phyloP scores from a whole-genome alignment of 2,329 filamentous ascomycete genomes.

The Ilyonectria mors-panacis region DNA sequence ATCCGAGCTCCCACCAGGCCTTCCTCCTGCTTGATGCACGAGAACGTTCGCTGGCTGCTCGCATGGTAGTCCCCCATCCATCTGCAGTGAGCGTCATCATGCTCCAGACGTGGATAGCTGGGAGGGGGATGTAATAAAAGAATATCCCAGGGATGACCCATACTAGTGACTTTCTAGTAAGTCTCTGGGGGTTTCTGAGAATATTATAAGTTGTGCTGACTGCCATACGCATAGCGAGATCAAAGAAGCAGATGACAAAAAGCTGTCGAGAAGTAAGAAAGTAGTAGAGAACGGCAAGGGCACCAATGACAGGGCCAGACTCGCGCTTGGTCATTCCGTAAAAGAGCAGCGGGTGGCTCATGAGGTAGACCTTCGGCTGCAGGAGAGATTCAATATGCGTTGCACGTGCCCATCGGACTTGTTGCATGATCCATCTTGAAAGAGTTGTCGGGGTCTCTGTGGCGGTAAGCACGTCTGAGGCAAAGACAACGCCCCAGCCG shows the following conservation, averaged over 20 bases:
- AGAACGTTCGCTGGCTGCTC: conserved; percentile 36
- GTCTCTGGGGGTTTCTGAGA: conserved; percentile 43
- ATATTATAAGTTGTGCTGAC: conserved; percentile 40
- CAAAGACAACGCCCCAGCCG: conserved; percentile 49
- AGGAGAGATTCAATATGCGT: conserved; percentile 46
- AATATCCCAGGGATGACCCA: conserved; percentile 45
- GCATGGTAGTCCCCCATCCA: conserved; percentile 47
- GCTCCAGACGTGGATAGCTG: conserved; percentile 46
- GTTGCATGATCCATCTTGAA: conserved; percentile 45
- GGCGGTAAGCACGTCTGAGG: conserved; percentile 44
- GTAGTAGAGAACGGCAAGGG: conserved; percentile 40
- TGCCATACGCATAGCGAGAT: conserved; percentile 34
- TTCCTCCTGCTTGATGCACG: conserved; percentile 37
- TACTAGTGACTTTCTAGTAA: conserved; percentile 27
- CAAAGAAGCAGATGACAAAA: conserved; percentile 34
- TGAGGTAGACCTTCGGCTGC: conserved; percentile 42
- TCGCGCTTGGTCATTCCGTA: conserved; percentile 44
- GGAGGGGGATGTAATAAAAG: conserved; percentile 45
- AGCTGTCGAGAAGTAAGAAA: conserved; percentile 39
- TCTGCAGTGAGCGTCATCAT: conserved; percentile 44
- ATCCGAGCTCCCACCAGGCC: conserved; percentile 45
- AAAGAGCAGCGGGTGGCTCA: conserved; percentile 46
- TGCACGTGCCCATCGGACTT: conserved; percentile 45
- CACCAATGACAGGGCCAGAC: conserved; percentile 38
- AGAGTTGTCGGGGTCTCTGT: conserved; percentile 45